phyloP scores from a whole-genome alignment of 2,329 filamentous ascomycete genomes.

The Niveomyces coronatus region DNA sequence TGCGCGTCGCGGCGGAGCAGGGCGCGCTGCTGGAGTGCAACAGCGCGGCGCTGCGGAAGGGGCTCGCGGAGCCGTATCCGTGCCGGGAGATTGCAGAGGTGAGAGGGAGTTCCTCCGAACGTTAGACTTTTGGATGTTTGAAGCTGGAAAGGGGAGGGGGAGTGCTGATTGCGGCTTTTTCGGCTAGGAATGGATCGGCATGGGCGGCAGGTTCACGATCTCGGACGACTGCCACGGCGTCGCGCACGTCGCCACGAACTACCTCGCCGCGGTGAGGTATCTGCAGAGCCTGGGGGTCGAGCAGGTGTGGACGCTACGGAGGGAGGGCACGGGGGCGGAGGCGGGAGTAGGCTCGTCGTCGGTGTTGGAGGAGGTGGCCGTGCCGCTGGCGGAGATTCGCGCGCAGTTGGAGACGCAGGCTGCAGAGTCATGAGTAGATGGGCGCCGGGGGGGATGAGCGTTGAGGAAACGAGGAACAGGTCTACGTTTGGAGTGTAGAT shows the following conservation, averaged over 20 bases:
- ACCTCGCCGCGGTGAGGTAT: conserved; percentile 58
- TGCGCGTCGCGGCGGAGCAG: conserved; percentile 59
- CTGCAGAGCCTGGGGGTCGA: conserved; percentile 55
- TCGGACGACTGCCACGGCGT: conserved; percentile 93
- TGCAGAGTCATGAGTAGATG: not conserved
- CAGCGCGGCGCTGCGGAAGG: conserved; percentile 77
- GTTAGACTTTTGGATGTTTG: too few species aligned
- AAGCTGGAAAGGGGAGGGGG: not conserved
- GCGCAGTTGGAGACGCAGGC: conserved; percentile 17
- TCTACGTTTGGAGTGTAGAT: not conserved
- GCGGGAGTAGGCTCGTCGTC: too few species aligned
- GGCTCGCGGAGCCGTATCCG: conserved; percentile 84
- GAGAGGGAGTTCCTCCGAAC: too few species aligned
- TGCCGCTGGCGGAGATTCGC: conserved; percentile 32
- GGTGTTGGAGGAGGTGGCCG: conserved; percentile 30
- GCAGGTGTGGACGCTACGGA: conserved; percentile 48
- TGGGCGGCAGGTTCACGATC: conserved; percentile 76
- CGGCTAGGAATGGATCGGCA: conserved; percentile 55
- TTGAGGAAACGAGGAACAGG: too few species aligned
- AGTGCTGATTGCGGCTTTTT: not conserved
- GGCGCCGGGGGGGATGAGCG: too few species aligned
- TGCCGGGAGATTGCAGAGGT: conserved; percentile 67
- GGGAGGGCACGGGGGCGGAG: conserved; percentile 20
- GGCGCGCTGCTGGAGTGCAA: conserved; percentile 86
- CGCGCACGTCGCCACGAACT: conserved; percentile 81